Base-by-base conservation (phyloP, 495 filamentous ascomycete genomes). In the Neurospora discreta region DNA sequence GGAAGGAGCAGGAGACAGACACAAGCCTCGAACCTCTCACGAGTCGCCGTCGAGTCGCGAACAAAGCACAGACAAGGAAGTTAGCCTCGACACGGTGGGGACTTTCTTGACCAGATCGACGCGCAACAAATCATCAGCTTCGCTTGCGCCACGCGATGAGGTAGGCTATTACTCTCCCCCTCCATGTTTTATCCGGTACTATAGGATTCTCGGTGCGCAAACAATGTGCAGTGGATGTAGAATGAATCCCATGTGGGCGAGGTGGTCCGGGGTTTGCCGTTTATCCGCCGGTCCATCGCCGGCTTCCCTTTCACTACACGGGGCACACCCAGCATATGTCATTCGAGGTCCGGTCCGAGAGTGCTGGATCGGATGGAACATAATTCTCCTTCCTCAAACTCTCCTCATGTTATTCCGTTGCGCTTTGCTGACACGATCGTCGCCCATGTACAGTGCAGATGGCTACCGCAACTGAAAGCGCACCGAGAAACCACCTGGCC, bases 391-490 rank as follows among this genome's bases (percentile, higher is more conserved):
- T 42, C 39, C 40, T 68, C 41, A 69, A 33, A 23, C 41, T 42
- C 3, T 43, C 39, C 70, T 23, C 44, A 44, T 69, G n/a, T 30
- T 26, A 23, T 43, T 39, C 10, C 26, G 40, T 60, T 43, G 71
- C 70, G 46, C 71, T 70, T 74, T 76, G 73, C 75, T 77, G 76
- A 78, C 78, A 39, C 67, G 68, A 40, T 69, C 52, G 70, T 30
- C 70, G 26, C 70, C 71, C 67, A 46, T 73, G 10, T 71, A 74
- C 77, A 85, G 83, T 77, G 78, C 77, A 81, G 79, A 85, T 85
- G 84, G 83, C 84, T 75, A 77, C 81, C 77, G 80, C 77, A 71
- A 84, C 81, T 82, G 82, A 85, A 73, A 83, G 80, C 76, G 81
- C 78, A 76, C 82, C 80, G 74, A 82, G 80, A 77, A 80, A 79